A percentile compares a stretch with the other conserved stretches of the same genome.
These are phyloP conservation scores for Jimgerdemannia lactiflua DNA, from an alignment of 192 early-diverging fungal genomes.

Conservation along the genomic window DNA sequence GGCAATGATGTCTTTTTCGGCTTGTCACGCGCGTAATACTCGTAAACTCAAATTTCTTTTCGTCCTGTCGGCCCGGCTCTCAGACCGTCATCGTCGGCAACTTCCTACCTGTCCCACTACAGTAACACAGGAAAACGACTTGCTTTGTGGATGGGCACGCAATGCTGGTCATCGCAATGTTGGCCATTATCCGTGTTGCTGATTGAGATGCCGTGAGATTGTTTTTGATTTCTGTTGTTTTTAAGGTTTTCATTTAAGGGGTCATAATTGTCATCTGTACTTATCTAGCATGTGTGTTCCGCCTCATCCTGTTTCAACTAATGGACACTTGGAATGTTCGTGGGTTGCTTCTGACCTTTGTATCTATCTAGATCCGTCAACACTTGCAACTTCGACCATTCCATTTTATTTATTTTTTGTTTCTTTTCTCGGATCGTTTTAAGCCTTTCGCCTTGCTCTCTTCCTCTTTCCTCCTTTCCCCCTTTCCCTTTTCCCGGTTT, in stretches of 20 bases:
- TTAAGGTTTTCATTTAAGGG: too few relatives aligned
- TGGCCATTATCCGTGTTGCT: neutral
- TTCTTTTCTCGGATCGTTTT: too few relatives aligned
- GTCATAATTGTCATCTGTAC: too few relatives aligned
- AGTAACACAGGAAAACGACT: slow-evolving; percentile 8
- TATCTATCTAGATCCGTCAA: too few relatives aligned
- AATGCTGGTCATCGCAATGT: neutral
- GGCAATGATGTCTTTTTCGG: neutral
- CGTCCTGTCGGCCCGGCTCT: neutral
- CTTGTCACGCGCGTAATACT: neutral
- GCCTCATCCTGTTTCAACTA: too few relatives aligned
- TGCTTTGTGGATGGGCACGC: neutral
- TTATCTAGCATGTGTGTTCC: too few relatives aligned
- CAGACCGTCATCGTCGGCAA: slow-evolving; percentile 65
- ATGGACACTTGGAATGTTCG: too few relatives aligned
- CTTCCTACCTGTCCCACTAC: slow-evolving; percentile 58
- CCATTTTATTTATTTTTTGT: too few relatives aligned
- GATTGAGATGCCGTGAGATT: neutral
- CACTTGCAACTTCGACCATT: too few relatives aligned
- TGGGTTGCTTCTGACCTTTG: too few relatives aligned
- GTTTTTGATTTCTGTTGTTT: too few relatives aligned
- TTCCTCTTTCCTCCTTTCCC: neutral
- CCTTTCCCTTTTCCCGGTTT: slow-evolving; percentile 2
- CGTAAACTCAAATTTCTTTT: neutral
- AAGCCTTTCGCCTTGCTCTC: neutral